A percentile compares a stretch with the other conserved stretches of the same genome.
These are phyloP conservation scores for Chlorella ohadii DNA, from an alignment of 139 green algal species.

Conservation along the genomic window DNA sequence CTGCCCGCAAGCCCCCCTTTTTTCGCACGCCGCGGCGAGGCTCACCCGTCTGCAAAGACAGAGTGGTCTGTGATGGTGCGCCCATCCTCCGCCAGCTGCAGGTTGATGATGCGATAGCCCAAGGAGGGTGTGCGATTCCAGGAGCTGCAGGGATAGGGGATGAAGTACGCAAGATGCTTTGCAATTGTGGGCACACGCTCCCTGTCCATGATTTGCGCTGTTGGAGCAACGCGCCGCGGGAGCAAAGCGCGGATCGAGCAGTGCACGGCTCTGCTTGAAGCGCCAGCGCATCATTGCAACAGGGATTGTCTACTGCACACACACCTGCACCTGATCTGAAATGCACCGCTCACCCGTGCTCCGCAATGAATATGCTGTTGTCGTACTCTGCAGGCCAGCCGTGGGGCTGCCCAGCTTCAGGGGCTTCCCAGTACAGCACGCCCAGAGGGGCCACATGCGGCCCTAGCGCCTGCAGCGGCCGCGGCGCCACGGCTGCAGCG, in stretches of 20 bases:
- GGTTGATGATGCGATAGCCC: not conserved
- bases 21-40: too few species aligned
- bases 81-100: not conserved
- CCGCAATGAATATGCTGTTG: not conserved
- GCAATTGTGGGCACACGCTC: too few species aligned
- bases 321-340: too few species aligned
- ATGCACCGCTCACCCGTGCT: not conserved
- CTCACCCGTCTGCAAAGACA: not conserved
- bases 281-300: too few species aligned
- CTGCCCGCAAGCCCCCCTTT: too few species aligned
- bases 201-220: too few species aligned
- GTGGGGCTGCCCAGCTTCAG: not conserved
- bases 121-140: not conserved
- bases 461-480: conserved; percentile 1
- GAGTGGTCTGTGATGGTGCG: not conserved
- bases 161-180: too few species aligned
- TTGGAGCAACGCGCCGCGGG: too few species aligned
- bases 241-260: too few species aligned
- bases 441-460: not conserved
- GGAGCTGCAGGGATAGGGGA: too few species aligned
- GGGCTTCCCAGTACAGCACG: not conserved
- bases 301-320: too few species aligned
- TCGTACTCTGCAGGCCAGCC: not conserved
- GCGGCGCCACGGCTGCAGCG: not conserved
- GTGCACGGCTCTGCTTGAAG: too few species aligned